Percentiles rank a stretch among this genome's conserved stretches.
These are phyloP conservation scores for Citrus reticulata DNA, from an alignment of 345 rosid genomes.

Conservation along the genomic window DNA sequence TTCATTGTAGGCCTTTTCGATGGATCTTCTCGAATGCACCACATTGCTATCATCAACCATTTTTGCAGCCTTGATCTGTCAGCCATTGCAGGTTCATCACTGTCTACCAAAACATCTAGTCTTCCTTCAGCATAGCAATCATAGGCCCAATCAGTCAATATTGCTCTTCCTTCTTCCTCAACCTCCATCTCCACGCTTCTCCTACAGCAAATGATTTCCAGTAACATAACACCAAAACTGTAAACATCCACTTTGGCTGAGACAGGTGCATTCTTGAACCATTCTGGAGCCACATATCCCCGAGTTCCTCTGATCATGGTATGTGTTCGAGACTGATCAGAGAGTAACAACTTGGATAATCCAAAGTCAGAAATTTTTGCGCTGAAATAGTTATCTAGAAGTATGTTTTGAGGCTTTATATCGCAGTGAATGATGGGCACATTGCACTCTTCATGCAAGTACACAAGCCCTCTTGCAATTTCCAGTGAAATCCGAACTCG, in stretches of 20 bases:
- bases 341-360: constrained; percentile 8
- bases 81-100: constrained; percentile 3
- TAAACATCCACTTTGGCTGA: constrained; percentile 31
- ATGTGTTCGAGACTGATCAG: neutral
- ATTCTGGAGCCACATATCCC: constrained; percentile 24
- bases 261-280: constrained; percentile 18
- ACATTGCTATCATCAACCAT: constrained; percentile 19
- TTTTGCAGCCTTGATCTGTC: constrained; percentile 15
- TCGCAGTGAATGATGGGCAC: constrained; percentile 8
- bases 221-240: constrained; percentile 24
- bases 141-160: constrained; percentile 19
- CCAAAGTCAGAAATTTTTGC: constrained; percentile 16
- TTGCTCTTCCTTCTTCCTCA: neutral
- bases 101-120: constrained; percentile 1
- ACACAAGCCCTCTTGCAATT: constrained; percentile 20
- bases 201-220: constrained; percentile 26
- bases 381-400: neutral
- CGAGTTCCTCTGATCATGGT: constrained; percentile 18
- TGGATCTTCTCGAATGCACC: constrained; percentile 31
- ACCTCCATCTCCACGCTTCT: neutral
- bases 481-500: constrained; percentile 19
- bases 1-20: constrained; percentile 22
- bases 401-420: constrained; percentile 20
- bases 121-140: constrained; percentile 16
- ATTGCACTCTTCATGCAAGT: constrained; percentile 27